Evolutionary conservation across 1,139 yeast species (phyloP), one percentile per base, ranked within the genome.

Genomic region (Debaryomyces singareniensis): DNA sequence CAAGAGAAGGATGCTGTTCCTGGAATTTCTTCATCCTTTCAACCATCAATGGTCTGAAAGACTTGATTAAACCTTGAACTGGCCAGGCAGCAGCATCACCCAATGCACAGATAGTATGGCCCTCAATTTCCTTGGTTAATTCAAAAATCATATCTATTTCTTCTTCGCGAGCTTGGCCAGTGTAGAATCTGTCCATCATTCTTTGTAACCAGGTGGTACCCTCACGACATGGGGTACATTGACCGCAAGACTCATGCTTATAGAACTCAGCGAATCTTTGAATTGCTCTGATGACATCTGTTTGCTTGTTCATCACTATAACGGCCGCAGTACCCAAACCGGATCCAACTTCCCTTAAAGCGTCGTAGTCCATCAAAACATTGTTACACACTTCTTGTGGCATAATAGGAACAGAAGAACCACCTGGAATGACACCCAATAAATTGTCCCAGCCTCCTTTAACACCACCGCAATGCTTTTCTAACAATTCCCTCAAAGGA

Each of bases 11-110:
- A 29, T 52, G 47, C 18, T 44, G 36, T 24, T 43, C 29, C 32
- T 40, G 32, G 25, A 23, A 23, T 53, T 75, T 75, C 38, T 71
- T 65, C 46, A 83, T 78, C 59, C 89, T 74, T 32, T 77, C 84
- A 45, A 77, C 78, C 74, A 84, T 75, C 38, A 77, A 75, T 5
- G 94, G 94, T 55, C 85, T 74, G 70, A 84, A 84, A 44, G 83
- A 78, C 53, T 79, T 78, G 45, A 84, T 80, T 44, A 84, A 71
- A 35, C 95, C 95, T 62, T 84, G 95, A 37, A 84, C 70, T 29
- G 95, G 95, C 95, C 95, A 84, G 27, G 93, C 89, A 37, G 94
- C 87, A 25, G 95, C 95, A 56, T 84, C 95, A 39, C 95, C 95
- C 47, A 84, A 68, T 16, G 93, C 95, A 64, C 95, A 84, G 48